Evolutionary conservation across 2,329 filamentous ascomycete genomes (phyloP).

Genomic region (Aureobasidium lini): DNA sequence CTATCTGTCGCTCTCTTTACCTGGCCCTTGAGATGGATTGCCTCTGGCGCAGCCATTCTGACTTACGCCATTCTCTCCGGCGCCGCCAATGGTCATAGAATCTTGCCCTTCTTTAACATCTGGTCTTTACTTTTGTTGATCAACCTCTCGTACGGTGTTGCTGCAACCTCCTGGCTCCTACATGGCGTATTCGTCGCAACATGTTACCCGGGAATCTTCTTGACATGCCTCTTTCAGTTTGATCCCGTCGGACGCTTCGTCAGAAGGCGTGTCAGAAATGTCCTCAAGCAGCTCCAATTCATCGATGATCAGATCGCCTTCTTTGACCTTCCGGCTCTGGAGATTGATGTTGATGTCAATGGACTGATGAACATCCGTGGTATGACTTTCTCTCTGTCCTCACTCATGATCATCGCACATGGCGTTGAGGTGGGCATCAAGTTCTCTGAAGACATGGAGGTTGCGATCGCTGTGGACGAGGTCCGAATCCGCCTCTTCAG

Average conservation of each 20-base stretch:
- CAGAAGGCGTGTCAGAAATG: slow-evolving; percentile 29
- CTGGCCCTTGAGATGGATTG: slow-evolving; percentile 31
- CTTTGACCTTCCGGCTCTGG: slow-evolving; percentile 44
- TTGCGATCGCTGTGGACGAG: slow-evolving; percentile 45
- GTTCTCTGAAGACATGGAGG: slow-evolving; percentile 45
- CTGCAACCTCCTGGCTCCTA: slow-evolving; percentile 47
- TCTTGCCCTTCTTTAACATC: slow-evolving; percentile 38
- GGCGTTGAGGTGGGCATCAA: slow-evolving; percentile 49
- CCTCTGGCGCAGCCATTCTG: slow-evolving; percentile 36
- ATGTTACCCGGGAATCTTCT: slow-evolving; percentile 36
- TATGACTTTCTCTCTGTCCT: slow-evolving; percentile 44
- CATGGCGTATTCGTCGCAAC: slow-evolving; percentile 35
- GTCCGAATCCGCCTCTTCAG: slow-evolving; percentile 43
- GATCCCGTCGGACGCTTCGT: slow-evolving; percentile 30
- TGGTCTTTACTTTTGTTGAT: slow-evolving; percentile 42
- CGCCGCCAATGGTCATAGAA: slow-evolving; percentile 27
- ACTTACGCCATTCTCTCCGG: slow-evolving; percentile 31
- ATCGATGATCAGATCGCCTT: slow-evolving; percentile 45
- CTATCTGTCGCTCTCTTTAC: slow-evolving; percentile 18
- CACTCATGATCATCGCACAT: slow-evolving; percentile 43
- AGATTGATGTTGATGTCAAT: slow-evolving; percentile 48
- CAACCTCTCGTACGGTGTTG: slow-evolving; percentile 41
- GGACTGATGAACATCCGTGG: slow-evolving; percentile 48
- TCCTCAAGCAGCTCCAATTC: slow-evolving; percentile 40
- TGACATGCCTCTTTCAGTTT: slow-evolving; percentile 43